These are phyloP conservation scores for Aspergillus incahuasiensis DNA, from an alignment of 495 filamentous ascomycete genomes.

Conservation along the genomic window DNA sequence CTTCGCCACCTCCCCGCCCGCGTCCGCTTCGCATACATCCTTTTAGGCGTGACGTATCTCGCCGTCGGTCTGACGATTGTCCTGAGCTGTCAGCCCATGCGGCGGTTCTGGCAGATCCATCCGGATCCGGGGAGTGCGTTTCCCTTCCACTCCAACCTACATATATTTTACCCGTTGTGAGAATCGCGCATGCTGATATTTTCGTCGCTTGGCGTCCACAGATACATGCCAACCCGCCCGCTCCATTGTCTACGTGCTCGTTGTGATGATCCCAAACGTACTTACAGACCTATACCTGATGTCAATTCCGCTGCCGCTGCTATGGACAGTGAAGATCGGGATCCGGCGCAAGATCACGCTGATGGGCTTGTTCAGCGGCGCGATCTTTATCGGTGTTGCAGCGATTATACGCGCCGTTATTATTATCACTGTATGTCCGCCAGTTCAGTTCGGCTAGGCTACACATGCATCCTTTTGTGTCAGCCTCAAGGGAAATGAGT, in stretches of 20 bases:
- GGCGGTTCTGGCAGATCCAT: conserved; percentile 55
- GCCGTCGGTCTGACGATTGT: conserved; percentile 48
- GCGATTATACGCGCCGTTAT: conserved; percentile 52
- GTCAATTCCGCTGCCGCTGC: conserved; percentile 46
- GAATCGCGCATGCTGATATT: too few relatives aligned
- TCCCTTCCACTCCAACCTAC: background rate
- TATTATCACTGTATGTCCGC: conserved; percentile 42
- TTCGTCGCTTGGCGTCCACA: too few relatives aligned
- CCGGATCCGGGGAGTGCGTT: conserved; percentile 53
- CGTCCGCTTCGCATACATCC: conserved; percentile 48
- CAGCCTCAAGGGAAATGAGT: too few relatives aligned
- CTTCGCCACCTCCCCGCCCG: conserved; percentile 42
- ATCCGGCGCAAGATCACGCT: conserved; percentile 42
- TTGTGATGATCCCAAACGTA: conserved; percentile 42
- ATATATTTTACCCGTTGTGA: conserved; percentile 11
- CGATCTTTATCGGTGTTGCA: conserved; percentile 50
- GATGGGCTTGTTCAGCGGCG: conserved; percentile 50
- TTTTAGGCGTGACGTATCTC: conserved; percentile 50
- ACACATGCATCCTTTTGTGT: too few relatives aligned
- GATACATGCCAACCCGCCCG: conserved; percentile 34
- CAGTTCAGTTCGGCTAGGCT: too few relatives aligned
- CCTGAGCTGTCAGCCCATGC: conserved; percentile 48
- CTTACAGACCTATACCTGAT: conserved; percentile 49
- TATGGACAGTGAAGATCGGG: conserved; percentile 47
- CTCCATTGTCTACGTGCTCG: conserved; percentile 31